A percentile compares a stretch with the other conserved stretches of the same genome.
These are phyloP conservation scores for Leccinum arenicola DNA, from an alignment of 768 basidiomycete genomes.

Conservation along the genomic window DNA sequence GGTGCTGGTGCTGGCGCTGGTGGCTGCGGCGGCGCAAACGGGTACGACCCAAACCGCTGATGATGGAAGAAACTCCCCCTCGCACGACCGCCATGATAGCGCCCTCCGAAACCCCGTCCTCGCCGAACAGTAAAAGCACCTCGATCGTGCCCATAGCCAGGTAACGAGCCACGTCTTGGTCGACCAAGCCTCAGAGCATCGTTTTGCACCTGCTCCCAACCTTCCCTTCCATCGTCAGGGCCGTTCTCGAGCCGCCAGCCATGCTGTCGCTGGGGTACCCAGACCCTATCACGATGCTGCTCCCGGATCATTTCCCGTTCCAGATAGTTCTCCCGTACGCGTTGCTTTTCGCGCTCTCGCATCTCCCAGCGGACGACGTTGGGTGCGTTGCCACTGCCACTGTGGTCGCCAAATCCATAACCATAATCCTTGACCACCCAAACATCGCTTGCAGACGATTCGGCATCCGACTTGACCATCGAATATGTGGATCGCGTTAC, in stretches of 20 bases:
- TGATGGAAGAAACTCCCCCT: slow-evolving; percentile 34
- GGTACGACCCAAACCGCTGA: slow-evolving; percentile 32
- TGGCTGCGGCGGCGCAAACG: slow-evolving; percentile 24
- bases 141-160: slow-evolving; percentile 34
- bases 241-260: slow-evolving; percentile 27
- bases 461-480: slow-evolving; percentile 12
- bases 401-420: slow-evolving; percentile 55
- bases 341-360: slow-evolving; percentile 27
- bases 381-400: slow-evolving; percentile 36
- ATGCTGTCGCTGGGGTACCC: slow-evolving; percentile 14
- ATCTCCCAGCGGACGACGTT: slow-evolving; percentile 28
- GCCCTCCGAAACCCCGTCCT: slow-evolving; percentile 38
- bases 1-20: background rate
- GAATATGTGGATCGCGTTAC: slow-evolving; percentile 3
- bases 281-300: slow-evolving; percentile 19
- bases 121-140: slow-evolving; percentile 31
- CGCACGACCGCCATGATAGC: slow-evolving; percentile 35
- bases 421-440: slow-evolving; percentile 63
- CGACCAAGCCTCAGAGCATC: slow-evolving; percentile 22
- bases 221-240: slow-evolving; percentile 22
- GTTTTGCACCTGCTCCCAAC: slow-evolving; percentile 17
- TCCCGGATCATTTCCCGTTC: slow-evolving; percentile 16
- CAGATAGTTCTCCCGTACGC: slow-evolving; percentile 8
- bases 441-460: slow-evolving; percentile 32
- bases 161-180: slow-evolving; percentile 34